Percentiles rank a stretch among this genome's conserved stretches.
phyloP scores from a whole-genome alignment of 495 filamentous ascomycete genomes.

The Neurospora sp. region DNA sequence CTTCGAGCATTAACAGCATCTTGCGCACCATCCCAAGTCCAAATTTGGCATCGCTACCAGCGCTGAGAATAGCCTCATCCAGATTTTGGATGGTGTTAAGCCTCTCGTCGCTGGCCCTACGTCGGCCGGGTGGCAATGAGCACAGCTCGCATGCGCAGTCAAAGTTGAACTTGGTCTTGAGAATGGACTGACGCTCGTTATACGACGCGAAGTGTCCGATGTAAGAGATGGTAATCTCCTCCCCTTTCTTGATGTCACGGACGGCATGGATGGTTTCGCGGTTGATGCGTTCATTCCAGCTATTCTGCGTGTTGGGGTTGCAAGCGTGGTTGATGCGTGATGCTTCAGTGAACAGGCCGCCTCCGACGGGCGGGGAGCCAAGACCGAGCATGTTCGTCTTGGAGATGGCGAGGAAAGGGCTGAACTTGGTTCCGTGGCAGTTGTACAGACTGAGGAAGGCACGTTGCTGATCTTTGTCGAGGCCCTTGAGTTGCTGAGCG shows the following conservation, averaged over 20 bases:
- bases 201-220: conserved; percentile 9
- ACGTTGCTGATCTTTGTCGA: neutral
- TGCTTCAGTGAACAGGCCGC: conserved; percentile 22
- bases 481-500: neutral
- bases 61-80: neutral
- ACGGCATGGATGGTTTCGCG: conserved; percentile 24
- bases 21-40: neutral
- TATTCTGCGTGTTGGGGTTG: conserved; percentile 22
- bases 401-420: conserved; percentile 18
- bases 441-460: conserved; percentile 18
- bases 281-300: conserved; percentile 22
- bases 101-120: conserved; percentile 17
- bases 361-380: conserved; percentile 5
- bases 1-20: neutral
- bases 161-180: conserved; percentile 23
- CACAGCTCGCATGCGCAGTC: conserved; percentile 23
- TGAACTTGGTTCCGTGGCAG: conserved; percentile 7
- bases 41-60: neutral
- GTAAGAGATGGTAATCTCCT: conserved; percentile 31
- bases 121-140: conserved; percentile 16
- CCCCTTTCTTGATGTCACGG: conserved; percentile 19
- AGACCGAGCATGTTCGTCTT: conserved; percentile 21
- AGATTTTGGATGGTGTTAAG: neutral
- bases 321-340: conserved; percentile 32
- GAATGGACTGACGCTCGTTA: conserved; percentile 7